These are phyloP conservation scores for Claviceps maximensis DNA, from an alignment of 2,329 filamentous ascomycete species.

Conservation along the genomic window DNA sequence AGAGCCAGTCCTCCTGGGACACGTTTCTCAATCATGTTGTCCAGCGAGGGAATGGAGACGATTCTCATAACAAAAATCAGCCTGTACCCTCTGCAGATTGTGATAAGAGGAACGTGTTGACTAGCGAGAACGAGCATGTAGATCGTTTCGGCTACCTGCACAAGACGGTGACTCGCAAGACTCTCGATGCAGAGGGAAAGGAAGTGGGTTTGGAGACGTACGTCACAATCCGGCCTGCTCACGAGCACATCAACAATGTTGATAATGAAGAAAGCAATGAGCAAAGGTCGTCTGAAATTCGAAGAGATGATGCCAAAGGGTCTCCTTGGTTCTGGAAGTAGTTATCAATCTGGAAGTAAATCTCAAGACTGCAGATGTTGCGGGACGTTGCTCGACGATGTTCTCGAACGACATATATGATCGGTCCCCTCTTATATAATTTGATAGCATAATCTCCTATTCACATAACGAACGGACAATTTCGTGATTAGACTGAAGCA, in stretches of 20 bases:
- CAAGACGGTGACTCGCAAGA: constrained; percentile 26
- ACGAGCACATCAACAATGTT: constrained; percentile 9
- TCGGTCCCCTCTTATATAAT: background rate
- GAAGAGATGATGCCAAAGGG: constrained; percentile 12
- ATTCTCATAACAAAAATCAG: constrained; percentile 5
- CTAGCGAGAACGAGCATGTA: constrained; percentile 25
- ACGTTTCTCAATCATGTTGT: constrained; percentile 24
- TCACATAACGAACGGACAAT: background rate
- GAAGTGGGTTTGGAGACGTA: constrained; percentile 26
- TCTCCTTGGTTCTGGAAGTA: constrained; percentile 30
- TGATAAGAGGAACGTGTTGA: constrained; percentile 21
- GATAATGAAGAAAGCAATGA: background rate
- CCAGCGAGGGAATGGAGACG: constrained; percentile 8
- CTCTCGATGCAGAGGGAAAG: constrained; percentile 27
- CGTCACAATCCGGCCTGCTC: constrained; percentile 19
- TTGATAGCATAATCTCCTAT: background rate
- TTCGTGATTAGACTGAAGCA: background rate
- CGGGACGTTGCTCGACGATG: background rate
- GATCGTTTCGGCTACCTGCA: constrained; percentile 31
- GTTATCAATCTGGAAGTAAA: constrained; percentile 23
- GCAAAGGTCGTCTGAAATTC: background rate
- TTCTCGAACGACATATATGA: background rate
- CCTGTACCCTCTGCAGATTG: constrained; percentile 7
- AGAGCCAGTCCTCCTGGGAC: constrained; percentile 27
- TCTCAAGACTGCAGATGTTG: background rate